These are phyloP conservation scores for Pseudogymnoascus sp. DNA, from an alignment of 2,329 filamentous ascomycete genomes.

Conservation along the genomic window DNA sequence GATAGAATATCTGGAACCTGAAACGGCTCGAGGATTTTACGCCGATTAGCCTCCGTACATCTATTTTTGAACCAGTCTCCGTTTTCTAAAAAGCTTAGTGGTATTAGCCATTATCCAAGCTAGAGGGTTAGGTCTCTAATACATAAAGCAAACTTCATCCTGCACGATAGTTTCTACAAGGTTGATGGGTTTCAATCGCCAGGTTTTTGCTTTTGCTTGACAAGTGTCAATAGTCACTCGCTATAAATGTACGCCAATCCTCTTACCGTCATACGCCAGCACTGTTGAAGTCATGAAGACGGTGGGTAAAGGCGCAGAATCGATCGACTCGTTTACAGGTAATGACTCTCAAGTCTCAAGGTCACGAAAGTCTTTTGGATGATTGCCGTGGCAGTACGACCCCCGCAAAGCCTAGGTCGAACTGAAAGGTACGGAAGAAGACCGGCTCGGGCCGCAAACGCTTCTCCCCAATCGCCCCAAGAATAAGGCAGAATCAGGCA, in stretches of 20 bases:
- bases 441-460: background rate
- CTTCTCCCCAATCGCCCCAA: background rate
- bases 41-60: background rate
- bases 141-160: background rate
- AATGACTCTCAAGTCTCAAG: conserved; percentile 32
- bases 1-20: background rate
- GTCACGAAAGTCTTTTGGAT: conserved; percentile 71
- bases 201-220: background rate
- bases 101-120: background rate
- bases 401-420: background rate
- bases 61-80: background rate
- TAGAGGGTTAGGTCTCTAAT: background rate
- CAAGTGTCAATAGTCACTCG: background rate
- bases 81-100: background rate
- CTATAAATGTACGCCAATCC: background rate
- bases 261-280: background rate
- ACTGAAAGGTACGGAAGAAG: background rate
- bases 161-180: background rate
- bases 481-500: too few species aligned
- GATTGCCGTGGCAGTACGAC: conserved; percentile 40
- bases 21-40: background rate
- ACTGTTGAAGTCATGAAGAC: background rate
- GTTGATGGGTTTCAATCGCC: background rate
- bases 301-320: background rate
- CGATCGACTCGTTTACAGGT: background rate